Evolutionary conservation across 352 stramenopile species (phyloP).

Genomic region (Phytophthora citricola): DNA sequence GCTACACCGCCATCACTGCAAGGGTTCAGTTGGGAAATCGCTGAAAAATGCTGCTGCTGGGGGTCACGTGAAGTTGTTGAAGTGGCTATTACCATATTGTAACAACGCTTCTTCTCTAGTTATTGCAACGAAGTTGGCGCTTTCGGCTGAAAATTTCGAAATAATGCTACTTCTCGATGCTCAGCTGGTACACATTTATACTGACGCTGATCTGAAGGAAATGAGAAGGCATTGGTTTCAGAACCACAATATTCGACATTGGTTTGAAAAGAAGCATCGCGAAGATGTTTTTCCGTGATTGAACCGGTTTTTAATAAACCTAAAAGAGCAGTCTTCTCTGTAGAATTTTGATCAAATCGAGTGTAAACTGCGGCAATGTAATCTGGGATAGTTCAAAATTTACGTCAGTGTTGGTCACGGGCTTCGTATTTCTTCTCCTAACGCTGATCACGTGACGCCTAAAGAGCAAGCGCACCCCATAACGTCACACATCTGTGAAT

Average conservation of each 20-base stretch:
- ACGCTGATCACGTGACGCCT: not conserved
- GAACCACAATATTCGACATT: not conserved
- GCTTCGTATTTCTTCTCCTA: too few relatives aligned
- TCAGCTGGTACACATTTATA: not conserved
- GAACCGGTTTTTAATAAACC: too few relatives aligned
- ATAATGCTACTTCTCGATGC: constrained; percentile 3
- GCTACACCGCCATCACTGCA: not conserved
- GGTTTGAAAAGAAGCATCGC: not conserved
- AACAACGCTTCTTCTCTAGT: not conserved
- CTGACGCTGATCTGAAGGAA: not conserved
- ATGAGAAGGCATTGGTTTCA: not conserved
- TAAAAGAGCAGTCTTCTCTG: too few relatives aligned
- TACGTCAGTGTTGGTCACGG: not conserved
- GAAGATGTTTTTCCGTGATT: too few relatives aligned
- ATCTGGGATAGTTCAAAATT: not conserved
- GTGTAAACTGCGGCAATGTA: not conserved
- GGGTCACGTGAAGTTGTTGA: too few relatives aligned
- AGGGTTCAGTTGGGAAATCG: not conserved
- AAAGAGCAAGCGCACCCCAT: too few relatives aligned
- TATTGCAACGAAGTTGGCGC: not conserved
- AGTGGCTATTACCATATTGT: too few relatives aligned
- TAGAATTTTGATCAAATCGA: too few relatives aligned
- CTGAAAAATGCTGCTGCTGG: too few relatives aligned
- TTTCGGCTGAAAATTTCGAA: not conserved
- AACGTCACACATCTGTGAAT: too few relatives aligned